Base-by-base conservation (phyloP, 345 rosid species). In the Pistacia integerrima region DNA sequence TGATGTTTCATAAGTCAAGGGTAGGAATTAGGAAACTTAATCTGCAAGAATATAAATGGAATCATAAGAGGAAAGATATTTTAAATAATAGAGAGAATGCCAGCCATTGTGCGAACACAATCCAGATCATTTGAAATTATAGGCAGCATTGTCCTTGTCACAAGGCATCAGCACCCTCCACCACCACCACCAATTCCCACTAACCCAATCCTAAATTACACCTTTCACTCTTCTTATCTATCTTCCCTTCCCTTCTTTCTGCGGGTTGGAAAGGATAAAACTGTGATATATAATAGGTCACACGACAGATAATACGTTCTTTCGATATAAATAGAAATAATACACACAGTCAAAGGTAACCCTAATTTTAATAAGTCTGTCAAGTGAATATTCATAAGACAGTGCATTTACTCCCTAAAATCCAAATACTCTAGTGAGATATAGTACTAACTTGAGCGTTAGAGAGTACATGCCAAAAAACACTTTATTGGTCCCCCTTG, bases 71-170 rank as follows among this genome's bases (percentile, higher is more conserved):
- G 18, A 28, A 51, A 76, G 68, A 75, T 77, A 64, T 33, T 79
- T 59, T 17, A 44, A 61, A 57, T 11, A 2, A n/a, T 18, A 10
- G 14, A 76, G 55, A 57, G 35, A 69, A 67, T 80, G 85, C 73
- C 55, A 76, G 82, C 83, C 84, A 85, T 79, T 71, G 72, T 64
- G 78, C 60, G 2, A 76, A 77, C 88, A 81, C 79, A 72, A 76
- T 76, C 70, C 67, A 52, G 55, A 76, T 61, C 11, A 80, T 76
- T 78, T 78, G 82, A 82, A 75, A 28, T 25, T 5, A 62, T 22
- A 38, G 25, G 52, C 78, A 62, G 64, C 74, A 74, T 70, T 22
- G 78, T 79, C 79, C 22, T 63, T 78, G 58, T 80, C 84, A 76
- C 3, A 8, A 70, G 38, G n/a, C 68, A 73, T 28, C 73, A 35